phyloP scores from a whole-genome alignment of 208 protist genomes.

The Trichomonas vaginalis region DNA sequence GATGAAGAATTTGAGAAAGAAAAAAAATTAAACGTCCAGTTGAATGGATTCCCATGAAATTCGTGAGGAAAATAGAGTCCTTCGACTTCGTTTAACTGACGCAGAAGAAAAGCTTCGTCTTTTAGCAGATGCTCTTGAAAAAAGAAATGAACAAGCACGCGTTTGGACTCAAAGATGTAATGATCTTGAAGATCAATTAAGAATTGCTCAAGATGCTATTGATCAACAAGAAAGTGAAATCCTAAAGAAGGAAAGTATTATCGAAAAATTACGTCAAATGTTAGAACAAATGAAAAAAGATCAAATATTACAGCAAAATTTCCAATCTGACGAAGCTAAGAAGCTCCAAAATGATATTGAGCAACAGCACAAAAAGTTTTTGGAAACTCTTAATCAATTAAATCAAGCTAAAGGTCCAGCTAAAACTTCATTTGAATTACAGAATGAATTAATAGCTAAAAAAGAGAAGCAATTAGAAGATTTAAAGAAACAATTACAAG shows the following conservation, averaged over 20 bases:
- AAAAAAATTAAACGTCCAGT: too few relatives aligned
- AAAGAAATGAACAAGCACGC: background rate
- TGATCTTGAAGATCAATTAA: background rate
- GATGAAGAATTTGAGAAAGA: too few relatives aligned
- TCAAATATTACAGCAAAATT: background rate
- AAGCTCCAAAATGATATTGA: background rate
- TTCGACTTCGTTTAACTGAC: background rate
- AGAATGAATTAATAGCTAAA: background rate
- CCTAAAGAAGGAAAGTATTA: background rate
- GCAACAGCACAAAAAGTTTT: background rate
- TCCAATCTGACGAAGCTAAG: background rate
- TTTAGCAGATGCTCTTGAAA: background rate
- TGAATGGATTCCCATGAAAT: constrained; percentile 14
- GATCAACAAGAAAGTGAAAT: background rate
- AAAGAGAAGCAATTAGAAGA: background rate
- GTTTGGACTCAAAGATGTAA: background rate
- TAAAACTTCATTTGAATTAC: background rate
- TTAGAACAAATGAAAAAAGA: background rate
- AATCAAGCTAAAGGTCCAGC: background rate
- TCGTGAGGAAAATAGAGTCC: background rate
- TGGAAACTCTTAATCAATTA: background rate
- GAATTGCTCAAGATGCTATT: background rate
- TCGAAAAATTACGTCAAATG: background rate
- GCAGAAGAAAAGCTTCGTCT: background rate
- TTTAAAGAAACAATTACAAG: background rate